Base-by-base conservation (phyloP, 495 filamentous ascomycete species). In the Cenococcum geophilum region DNA sequence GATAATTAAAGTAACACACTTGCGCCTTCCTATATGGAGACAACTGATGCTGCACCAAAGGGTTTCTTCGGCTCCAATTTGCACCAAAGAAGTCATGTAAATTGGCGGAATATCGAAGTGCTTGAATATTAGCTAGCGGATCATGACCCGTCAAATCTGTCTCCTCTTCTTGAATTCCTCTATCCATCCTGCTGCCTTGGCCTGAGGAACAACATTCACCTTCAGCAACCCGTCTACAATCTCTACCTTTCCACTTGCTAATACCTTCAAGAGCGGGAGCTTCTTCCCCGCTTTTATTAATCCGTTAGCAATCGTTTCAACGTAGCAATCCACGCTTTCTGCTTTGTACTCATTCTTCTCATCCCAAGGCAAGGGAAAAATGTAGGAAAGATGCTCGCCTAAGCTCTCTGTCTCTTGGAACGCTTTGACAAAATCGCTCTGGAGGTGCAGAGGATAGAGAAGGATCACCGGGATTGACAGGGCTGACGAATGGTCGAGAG, bases 231-330 rank as follows among this genome's bases (percentile, higher is more conserved):
- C 88, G 78, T 98, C 93, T 49, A 95, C 82, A 25, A 97, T 79
- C 74, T 93, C 90, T 4, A 92, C 82, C 65, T 89, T 91, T n/a
- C 88, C 86, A 14, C 79, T 75, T n/a, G 77, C 76, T 60, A 97
- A 74, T 56, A 89, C 80, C 76, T 91, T 87, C 62, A 89, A 68
- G 62, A 97, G 70, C 21, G 83, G 76, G 57, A 89, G 74, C 70
- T 91, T 95, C 81, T 86, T 89, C n/a, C 93, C 92, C 0, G 89
- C 85, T 74, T 95, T 96, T 59, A 92, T 79, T 65, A 98, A 67
- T 11, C 93, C 95, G 0, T 92, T 91, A 0, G 78, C 75, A 16
- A 76, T 69, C 0, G 90, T 97, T 76, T 96, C 89, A 79, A 92
- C 88, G 70, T 87, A 98, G 65, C 88, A 92, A 66, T 96, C 91